These are phyloP conservation scores for Anastatica hierochuntica DNA, from an alignment of 345 rosid species.

Conservation along the genomic window DNA sequence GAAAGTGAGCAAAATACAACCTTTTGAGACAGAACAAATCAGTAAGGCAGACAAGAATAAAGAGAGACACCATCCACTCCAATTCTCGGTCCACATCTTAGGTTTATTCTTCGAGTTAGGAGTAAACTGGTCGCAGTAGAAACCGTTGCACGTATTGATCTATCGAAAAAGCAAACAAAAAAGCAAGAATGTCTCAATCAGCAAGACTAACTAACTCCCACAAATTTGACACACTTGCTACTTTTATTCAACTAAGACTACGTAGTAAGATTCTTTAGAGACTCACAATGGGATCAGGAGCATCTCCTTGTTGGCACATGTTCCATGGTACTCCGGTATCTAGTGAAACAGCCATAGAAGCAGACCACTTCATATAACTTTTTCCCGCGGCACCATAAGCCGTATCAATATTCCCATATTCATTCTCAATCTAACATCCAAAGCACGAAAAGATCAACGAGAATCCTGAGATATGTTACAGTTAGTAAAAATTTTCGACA, in stretches of 20 bases:
- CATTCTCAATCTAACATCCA: conserved; percentile 77
- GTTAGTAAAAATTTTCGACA: not conserved
- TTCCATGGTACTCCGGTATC: conserved; percentile 98
- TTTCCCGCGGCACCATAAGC: conserved; percentile 67
- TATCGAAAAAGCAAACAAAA: conserved; percentile 20
- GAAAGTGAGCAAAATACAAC: conserved; percentile 8
- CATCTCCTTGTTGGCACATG: conserved; percentile 92
- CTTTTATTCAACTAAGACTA: not conserved
- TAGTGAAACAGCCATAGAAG: conserved; percentile 74
- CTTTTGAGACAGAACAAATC: not conserved
- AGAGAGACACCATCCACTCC: conserved; percentile 80
- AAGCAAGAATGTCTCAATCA: conserved; percentile 1
- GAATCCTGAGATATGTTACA: not conserved
- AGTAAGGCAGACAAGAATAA: not conserved
- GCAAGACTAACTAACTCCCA: not conserved
- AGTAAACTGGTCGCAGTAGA: conserved; percentile 93
- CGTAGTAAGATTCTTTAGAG: not conserved
- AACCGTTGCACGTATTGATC: conserved; percentile 97
- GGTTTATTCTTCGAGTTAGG: conserved; percentile 82
- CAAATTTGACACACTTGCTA: conserved; percentile 1
- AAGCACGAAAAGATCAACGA: not conserved
- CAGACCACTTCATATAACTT: conserved; percentile 79
- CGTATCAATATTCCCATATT: conserved; percentile 69
- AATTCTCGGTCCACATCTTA: conserved; percentile 96
- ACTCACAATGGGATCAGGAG: conserved; percentile 90